Base-by-base conservation (phyloP, 1,284 basidiomycete genomes). In the Apiotrichum veenhuisii region DNA sequence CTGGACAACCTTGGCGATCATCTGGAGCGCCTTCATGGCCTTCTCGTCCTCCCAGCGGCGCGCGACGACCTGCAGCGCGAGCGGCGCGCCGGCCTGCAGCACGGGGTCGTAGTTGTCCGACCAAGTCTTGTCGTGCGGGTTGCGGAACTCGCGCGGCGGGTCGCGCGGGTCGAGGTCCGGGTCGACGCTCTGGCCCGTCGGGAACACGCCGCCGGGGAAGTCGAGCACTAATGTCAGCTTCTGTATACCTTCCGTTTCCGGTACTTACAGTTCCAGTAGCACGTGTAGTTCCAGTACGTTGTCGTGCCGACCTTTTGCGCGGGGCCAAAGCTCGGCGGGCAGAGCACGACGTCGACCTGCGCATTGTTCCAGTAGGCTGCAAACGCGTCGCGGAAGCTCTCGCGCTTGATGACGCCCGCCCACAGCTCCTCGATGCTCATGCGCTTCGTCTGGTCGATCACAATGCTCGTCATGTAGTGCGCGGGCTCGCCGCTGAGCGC, bases 181-280 rank as follows among this genome's bases (percentile, higher is more conserved):
- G 45, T 51, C 51, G 40, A 58, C 62, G 25, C 30, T 79, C 49
- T 64, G 59, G 0, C 83, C 82, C 1, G 86, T 84, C 0, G 89
- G 89, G 62, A 91, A 81, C 7, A 83, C 77, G n/a, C 83, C 77
- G 3, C 82, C 80, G 0, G 87, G 80, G 64, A 84, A 87, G 69
- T 90, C 88, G 34, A 88, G 78, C 9, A 80, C 69, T 17, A 18
- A 8, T 18, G 37, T 5, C 37, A 18, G 11, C 8, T n/a, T 1
- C 5, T 2, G 34, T 11, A 38, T 2, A 5, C 15, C 5, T n/a
- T 18, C 18, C 18, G 15, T 17, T 11, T 3, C 8, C 8, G 18
- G 17, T 38, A 8, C 37, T 38, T 78, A 76, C 0, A 88, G 27
- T 53, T 50, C 67, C 73, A 71, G 48, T 72, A 70, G 66, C 79